Evolutionary conservation across 768 basidiomycete species (phyloP).

Genomic region (Pseudohyphozyma bogoriensis): DNA sequence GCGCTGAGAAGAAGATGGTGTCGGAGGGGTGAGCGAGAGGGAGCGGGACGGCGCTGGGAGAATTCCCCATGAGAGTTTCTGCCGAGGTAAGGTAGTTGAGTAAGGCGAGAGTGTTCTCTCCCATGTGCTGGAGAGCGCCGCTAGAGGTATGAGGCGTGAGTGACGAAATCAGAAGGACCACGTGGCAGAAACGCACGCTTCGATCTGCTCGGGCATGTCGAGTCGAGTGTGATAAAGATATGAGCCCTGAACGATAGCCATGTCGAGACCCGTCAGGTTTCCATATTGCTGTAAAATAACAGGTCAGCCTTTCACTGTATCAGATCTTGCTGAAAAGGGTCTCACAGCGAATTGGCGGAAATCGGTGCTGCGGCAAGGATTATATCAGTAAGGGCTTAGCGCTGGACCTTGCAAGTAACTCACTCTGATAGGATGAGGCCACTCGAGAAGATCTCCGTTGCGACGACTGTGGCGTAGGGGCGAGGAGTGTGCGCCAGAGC

Average conservation of each 20-base stretch:
- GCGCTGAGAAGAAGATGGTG: constrained; percentile 61
- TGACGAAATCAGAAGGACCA: too few species aligned
- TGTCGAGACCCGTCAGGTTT: constrained; percentile 86
- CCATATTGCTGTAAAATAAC: constrained; percentile 13
- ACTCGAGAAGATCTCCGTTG: constrained; percentile 85
- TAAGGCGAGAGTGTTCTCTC: constrained; percentile 71
- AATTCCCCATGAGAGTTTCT: constrained; percentile 40
- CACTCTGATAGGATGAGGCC: constrained; percentile 85
- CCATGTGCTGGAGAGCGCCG: constrained; percentile 85
- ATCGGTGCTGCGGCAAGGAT: constrained; percentile 56
- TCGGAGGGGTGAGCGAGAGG: constrained; percentile 47
- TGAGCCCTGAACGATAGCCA: constrained; percentile 82
- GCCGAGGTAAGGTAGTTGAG: constrained; percentile 61
- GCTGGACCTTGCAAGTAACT: background rate
- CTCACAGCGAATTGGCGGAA: constrained; percentile 90
- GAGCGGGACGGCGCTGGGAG: constrained; percentile 45
- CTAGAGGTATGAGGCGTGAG: too few species aligned
- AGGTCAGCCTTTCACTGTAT: background rate
- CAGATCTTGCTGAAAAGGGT: constrained; percentile 36
- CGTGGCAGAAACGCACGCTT: too few species aligned
- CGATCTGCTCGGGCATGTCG: constrained; percentile 72
- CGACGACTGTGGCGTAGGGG: constrained; percentile 79
- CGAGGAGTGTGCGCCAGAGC: constrained; percentile 78
- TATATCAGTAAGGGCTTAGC: background rate
- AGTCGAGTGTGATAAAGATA: constrained; percentile 47